These are phyloP conservation scores for Crithidia bombi DNA, from an alignment of 208 protist species.

Conservation along the genomic window DNA sequence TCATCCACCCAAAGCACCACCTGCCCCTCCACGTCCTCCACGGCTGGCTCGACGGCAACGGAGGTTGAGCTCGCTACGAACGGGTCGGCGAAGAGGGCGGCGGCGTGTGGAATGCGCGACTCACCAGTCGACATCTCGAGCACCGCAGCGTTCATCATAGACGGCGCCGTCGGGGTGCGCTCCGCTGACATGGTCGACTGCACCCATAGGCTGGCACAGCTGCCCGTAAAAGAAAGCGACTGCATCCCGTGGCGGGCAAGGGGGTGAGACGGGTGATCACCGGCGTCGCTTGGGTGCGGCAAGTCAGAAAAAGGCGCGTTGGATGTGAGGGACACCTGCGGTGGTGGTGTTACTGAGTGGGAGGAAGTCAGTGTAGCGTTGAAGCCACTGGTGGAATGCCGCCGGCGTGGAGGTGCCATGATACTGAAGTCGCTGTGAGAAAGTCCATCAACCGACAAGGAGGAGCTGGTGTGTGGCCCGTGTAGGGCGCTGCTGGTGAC, in stretches of 20 bases:
- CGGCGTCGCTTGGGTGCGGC: neutral
- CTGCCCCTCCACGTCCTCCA: neutral
- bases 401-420: neutral
- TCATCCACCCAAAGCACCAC: slow-evolving; percentile 12
- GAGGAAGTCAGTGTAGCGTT: neutral
- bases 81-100: slow-evolving; percentile 14
- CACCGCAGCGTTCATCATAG: slow-evolving; percentile 5
- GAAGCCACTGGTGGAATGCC: neutral
- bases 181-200: slow-evolving; percentile 20
- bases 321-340: neutral
- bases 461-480: neutral
- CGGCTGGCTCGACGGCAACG: neutral
- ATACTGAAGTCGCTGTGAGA: neutral
- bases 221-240: slow-evolving; percentile 4
- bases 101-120: slow-evolving; percentile 8
- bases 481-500: neutral
- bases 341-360: neutral
- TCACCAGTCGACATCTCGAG: slow-evolving; percentile 17
- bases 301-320: neutral
- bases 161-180: slow-evolving; percentile 15
- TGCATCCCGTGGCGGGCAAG: neutral
- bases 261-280: neutral
- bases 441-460: neutral
- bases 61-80: neutral
- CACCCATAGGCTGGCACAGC: slow-evolving; percentile 2